A percentile compares a stretch with the other conserved stretches of the same genome.
These are phyloP conservation scores for Capronia americana DNA, from an alignment of 2,329 filamentous ascomycete genomes.

Conservation along the genomic window DNA sequence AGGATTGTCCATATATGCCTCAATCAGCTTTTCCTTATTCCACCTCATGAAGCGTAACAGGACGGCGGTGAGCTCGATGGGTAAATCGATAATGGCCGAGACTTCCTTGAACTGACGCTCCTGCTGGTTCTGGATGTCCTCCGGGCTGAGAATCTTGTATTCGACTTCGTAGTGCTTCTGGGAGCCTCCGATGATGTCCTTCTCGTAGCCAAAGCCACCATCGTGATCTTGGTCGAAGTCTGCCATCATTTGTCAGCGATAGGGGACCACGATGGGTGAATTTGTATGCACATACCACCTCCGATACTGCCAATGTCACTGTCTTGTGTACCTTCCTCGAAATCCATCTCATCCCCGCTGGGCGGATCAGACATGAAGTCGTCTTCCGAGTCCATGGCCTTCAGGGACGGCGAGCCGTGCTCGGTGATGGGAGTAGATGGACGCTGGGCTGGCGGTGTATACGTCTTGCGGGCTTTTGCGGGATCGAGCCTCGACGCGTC, in stretches of 20 bases:
- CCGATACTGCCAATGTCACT: conserved; percentile 65
- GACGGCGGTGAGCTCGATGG: conserved; percentile 88
- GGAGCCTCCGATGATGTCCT: conserved; percentile 73
- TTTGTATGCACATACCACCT: conserved; percentile 32
- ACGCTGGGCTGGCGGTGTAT: conserved; percentile 35
- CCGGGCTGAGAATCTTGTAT: conserved; percentile 79
- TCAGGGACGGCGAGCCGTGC: conserved; percentile 51
- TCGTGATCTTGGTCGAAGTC: conserved; percentile 67
- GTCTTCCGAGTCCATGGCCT: conserved; percentile 89
- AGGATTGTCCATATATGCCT: conserved; percentile 92
- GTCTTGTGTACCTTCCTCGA: conserved; percentile 70
- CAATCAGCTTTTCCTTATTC: conserved; percentile 95
- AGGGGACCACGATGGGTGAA: background rate
- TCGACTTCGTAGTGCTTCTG: conserved; percentile 82
- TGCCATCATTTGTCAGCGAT: conserved; percentile 41
- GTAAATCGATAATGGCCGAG: conserved; percentile 86
- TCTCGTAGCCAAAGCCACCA: conserved; percentile 69
- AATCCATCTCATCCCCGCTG: conserved; percentile 73
- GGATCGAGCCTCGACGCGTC: conserved; percentile 40
- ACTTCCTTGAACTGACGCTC: conserved; percentile 87
- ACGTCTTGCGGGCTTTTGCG: conserved; percentile 45
- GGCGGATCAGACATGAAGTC: conserved; percentile 87
- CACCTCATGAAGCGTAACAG: conserved; percentile 86
- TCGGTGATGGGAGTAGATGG: conserved; percentile 59
- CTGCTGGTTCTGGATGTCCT: conserved; percentile 84